Evolutionary conservation across 345 rosid species (phyloP).

Genomic region (Eucalyptus polybractea): DNA sequence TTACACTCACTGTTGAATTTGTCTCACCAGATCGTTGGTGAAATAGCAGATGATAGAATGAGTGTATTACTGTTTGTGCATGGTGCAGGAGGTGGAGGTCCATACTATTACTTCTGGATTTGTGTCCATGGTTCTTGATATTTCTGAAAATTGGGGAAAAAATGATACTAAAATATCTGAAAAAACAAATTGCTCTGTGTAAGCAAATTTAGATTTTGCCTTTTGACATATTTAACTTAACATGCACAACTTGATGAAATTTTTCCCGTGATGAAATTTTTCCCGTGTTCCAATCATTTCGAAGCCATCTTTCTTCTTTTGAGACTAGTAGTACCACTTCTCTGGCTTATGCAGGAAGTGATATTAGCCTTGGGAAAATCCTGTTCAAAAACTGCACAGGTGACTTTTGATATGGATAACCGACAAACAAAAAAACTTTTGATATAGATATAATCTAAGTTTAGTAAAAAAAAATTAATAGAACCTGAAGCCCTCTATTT

Average conservation of each 20-base stretch:
- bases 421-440: too few species aligned
- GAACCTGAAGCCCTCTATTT: neutral
- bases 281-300: neutral
- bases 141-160: neutral
- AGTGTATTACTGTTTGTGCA: too few species aligned
- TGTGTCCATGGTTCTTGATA: neutral
- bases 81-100: too few species aligned
- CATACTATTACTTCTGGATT: neutral
- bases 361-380: neutral
- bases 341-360: conserved; percentile 11
- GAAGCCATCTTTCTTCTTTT: neutral
- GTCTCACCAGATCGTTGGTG: neutral
- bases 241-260: too few species aligned
- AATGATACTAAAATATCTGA: neutral
- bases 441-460: too few species aligned
- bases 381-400: conserved; percentile 33
- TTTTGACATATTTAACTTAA: neutral
- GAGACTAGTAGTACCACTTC: neutral
- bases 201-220: neutral
- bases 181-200: neutral
- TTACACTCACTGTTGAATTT: neutral
- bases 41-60: too few species aligned
- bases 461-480: too few species aligned
- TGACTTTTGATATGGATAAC: neutral
- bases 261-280: too few species aligned